phyloP scores from a whole-genome alignment of 176 grass and related monocot species.

The Paspalum vaginatum region DNA sequence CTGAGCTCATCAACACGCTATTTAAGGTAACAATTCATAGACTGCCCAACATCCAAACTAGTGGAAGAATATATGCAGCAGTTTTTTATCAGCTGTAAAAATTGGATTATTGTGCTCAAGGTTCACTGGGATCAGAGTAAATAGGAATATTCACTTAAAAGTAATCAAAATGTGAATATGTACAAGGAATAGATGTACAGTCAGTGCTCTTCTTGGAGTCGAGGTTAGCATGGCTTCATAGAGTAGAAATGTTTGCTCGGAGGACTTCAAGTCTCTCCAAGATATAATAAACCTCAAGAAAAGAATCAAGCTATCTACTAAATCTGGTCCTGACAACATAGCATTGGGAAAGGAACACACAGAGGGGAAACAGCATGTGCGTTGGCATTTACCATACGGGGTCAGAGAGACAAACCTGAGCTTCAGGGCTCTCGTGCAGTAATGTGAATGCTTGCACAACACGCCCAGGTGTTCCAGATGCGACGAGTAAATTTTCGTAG shows the following conservation, averaged over 20 bases:
- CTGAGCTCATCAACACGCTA: not conserved
- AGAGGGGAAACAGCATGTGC: not conserved
- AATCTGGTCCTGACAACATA: not conserved
- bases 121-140: not conserved
- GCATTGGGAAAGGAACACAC: not conserved
- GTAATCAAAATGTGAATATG: not conserved
- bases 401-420: conserved; percentile 40
- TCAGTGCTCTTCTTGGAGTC: not conserved
- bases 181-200: not conserved
- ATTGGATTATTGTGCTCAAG: not conserved
- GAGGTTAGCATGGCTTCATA: not conserved
- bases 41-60: not conserved
- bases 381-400: conserved; percentile 20
- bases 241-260: not conserved
- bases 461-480: conserved; percentile 35
- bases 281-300: not conserved
- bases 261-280: not conserved
- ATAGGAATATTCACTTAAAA: not conserved
- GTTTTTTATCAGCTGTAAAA: not conserved
- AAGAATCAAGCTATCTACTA: not conserved
- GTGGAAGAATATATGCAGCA: not conserved
- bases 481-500: conserved; percentile 26
- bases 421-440: conserved; percentile 50
- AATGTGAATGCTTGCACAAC: conserved; percentile 60
- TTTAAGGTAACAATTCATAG: not conserved